Evolutionary conservation across 2,329 filamentous ascomycete genomes (phyloP), one percentile per base, ranked within the genome.

Genomic region (Claviceps spartinae): DNA sequence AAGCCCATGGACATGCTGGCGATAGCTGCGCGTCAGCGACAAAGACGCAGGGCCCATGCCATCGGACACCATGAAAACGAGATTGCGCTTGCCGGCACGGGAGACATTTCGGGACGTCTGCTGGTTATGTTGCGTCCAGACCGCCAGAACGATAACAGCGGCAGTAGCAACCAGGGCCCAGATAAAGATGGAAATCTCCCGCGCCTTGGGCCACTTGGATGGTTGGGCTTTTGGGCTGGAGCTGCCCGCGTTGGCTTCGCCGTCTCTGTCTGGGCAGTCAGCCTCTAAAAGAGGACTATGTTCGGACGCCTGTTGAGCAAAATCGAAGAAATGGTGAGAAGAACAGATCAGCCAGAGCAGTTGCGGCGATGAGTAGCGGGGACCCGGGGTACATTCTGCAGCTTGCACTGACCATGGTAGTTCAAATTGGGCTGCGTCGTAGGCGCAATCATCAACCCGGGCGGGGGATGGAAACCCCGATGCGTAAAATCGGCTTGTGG

Each of bases 41-140:
- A 98, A 75, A 60, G 88, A 91, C 8, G 93, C 88, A 7, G 93
- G 93, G 0, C 93, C 93, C 93, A 98, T 98, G 62, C 93, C 93
- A 67, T 98, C 93, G 0, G 88, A 95, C 40, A 98, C 91, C 93
- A 98, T 98, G 74, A 98, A 97, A 61, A 98, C 85, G 50, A 98
- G 75, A 68, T 97, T 98, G 51, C 88, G 80, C 75, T 97, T 98
- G 50, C 82, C 80, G 30, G 62, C 61, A 68, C 52, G 74, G 72
- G 60, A 47, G 57, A 58, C 45, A 26, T 60, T 65, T 53, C 58
- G 62, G 49, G 45, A 57, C 6, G 73, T 75, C 52, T 76, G 71
- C 55, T 81, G 74, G 60, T 81, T 77, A 67, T 95, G 88, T 63
- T 88, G 86, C 16, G 86, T 69, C 69, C 74, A 75, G n/a, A 93